Evolutionary conservation across 1,139 yeast species (phyloP).

Genomic region (Debaryomycetaceae sp.): DNA sequence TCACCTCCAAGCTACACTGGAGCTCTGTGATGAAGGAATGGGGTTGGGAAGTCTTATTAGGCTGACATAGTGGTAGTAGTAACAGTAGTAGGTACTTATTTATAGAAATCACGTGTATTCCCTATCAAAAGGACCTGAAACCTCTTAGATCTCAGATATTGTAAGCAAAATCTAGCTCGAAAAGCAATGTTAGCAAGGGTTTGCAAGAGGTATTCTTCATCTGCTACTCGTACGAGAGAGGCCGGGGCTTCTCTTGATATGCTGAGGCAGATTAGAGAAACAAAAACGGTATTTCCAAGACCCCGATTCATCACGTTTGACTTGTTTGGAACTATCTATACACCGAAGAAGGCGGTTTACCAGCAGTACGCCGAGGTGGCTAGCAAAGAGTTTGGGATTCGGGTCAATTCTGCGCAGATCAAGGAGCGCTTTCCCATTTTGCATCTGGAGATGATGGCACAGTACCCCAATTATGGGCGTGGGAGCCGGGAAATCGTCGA

Average conservation of each 20-base stretch:
- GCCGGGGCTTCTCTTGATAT: slow-evolving; percentile 12
- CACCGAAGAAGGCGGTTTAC: slow-evolving; percentile 52
- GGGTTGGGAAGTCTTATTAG: slow-evolving; percentile 69
- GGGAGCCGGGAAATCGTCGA: slow-evolving; percentile 15
- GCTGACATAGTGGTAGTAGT: slow-evolving; percentile 12
- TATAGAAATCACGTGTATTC: background rate
- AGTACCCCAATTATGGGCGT: slow-evolving; percentile 64
- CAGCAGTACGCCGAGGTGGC: slow-evolving; percentile 52
- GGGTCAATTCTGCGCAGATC: slow-evolving; percentile 26
- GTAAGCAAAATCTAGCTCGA: background rate
- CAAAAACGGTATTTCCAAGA: slow-evolving; percentile 26
- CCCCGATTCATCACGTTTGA: slow-evolving; percentile 62
- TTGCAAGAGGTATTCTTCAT: background rate
- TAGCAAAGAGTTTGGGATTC: slow-evolving; percentile 37
- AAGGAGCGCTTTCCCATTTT: slow-evolving; percentile 25
- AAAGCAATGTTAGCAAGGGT: background rate
- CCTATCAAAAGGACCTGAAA: background rate
- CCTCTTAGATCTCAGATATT: background rate
- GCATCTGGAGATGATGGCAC: slow-evolving; percentile 20
- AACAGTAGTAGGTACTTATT: background rate
- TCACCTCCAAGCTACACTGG: slow-evolving; percentile 62
- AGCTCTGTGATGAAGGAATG: slow-evolving; percentile 66
- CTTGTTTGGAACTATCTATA: slow-evolving; percentile 63
- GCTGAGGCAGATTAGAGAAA: slow-evolving; percentile 26
- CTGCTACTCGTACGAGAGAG: background rate